Evolutionary conservation across 1,139 yeast genomes (phyloP).

Genomic region (Suhomyces bokatorum): DNA sequence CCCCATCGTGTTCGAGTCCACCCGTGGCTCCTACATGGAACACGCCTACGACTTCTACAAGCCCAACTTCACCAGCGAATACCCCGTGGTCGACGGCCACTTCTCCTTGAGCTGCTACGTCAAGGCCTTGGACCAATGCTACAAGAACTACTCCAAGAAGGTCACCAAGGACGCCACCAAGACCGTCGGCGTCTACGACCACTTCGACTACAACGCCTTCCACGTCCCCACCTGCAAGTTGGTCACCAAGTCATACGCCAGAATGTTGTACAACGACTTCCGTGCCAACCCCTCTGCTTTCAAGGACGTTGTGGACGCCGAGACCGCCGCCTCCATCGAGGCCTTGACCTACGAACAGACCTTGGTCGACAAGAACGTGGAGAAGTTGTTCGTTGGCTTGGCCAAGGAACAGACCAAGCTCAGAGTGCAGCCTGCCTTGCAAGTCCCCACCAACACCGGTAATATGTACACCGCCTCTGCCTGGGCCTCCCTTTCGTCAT

Average conservation of each 20-base stretch:
- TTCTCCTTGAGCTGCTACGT: conserved; percentile 93
- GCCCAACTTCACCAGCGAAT: conserved; percentile 95
- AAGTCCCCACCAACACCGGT: conserved; percentile 95
- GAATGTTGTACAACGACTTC: conserved; percentile 88
- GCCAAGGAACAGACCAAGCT: conserved; percentile 70
- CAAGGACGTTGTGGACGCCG: conserved; percentile 50
- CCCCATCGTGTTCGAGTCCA: conserved; percentile 86
- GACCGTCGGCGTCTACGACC: conserved; percentile 63
- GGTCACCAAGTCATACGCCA: conserved; percentile 89
- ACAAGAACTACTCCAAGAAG: conserved; percentile 79
- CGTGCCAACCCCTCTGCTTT: conserved; percentile 62
- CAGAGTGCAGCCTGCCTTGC: conserved; percentile 78
- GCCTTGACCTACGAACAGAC: conserved; percentile 73
- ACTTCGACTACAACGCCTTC: conserved; percentile 94
- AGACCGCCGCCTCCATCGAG: conserved; percentile 57
- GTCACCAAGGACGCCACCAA: conserved; percentile 56
- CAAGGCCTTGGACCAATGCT: conserved; percentile 87
- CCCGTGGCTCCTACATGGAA: conserved; percentile 91
- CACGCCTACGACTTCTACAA: conserved; percentile 97
- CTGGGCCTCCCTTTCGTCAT: conserved; percentile 83
- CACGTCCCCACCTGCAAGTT: conserved; percentile 98
- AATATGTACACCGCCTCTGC: conserved; percentile 97
- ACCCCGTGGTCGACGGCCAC: conserved; percentile 98
- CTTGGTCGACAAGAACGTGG: conserved; percentile 75
- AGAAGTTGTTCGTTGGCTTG: conserved; percentile 78